Evolutionary conservation across 441 rosid genomes (phyloP).

Genomic region (Aquilaria agallochum): DNA sequence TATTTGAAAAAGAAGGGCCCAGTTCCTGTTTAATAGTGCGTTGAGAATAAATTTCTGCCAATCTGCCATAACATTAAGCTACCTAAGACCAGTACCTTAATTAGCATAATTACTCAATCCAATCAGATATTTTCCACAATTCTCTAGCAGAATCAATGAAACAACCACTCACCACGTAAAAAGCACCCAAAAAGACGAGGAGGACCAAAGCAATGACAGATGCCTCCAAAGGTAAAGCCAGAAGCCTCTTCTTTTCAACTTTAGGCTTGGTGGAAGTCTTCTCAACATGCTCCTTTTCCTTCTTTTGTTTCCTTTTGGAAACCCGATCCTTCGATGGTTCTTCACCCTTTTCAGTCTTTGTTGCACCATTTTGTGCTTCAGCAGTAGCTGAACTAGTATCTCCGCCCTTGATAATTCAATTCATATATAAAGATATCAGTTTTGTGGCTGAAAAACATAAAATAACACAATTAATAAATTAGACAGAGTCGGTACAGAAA

Average conservation of each 20-base stretch:
- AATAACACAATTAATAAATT: slow-evolving; percentile 15
- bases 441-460: slow-evolving; percentile 11
- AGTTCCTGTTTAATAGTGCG: no score
- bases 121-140: no score
- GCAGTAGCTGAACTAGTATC: slow-evolving; percentile 40
- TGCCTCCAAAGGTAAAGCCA: slow-evolving; percentile 81
- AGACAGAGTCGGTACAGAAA: slow-evolving; percentile 2
- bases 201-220: slow-evolving; percentile 78
- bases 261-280: slow-evolving; percentile 47
- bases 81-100: no score
- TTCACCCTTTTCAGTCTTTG: slow-evolving; percentile 50
- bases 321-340: slow-evolving; percentile 55
- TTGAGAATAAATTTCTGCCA: no score
- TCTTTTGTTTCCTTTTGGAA: slow-evolving; percentile 80
- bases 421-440: slow-evolving; percentile 17
- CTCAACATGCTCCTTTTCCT: slow-evolving; percentile 67
- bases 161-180: slow-evolving; percentile 77
- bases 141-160: no score
- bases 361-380: slow-evolving; percentile 40
- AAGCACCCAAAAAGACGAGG: slow-evolving; percentile 86
- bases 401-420: slow-evolving; percentile 55
- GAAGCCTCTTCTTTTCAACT: slow-evolving; percentile 63
- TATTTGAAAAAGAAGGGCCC: no score
- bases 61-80: no score
- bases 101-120: no score